Evolutionary conservation across 192 early-diverging fungal species (phyloP).

Genomic region (Backusella liffmaniae): DNA sequence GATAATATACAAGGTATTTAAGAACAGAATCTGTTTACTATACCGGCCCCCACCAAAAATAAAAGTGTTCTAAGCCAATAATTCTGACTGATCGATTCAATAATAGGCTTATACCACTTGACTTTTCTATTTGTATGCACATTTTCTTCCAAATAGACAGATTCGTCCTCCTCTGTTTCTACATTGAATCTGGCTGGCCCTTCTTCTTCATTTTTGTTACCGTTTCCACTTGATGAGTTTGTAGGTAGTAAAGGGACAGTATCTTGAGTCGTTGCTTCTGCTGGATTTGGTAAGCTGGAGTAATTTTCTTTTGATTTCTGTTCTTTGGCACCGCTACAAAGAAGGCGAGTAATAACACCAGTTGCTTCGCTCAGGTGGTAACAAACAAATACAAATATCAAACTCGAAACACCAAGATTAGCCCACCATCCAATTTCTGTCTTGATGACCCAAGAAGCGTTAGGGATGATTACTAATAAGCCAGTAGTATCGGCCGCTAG

Average conservation of each 20-base stretch:
- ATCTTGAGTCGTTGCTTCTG: conserved; percentile 10
- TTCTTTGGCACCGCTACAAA: conserved; percentile 18
- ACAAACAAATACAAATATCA: conserved; percentile 53
- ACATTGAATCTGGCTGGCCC: background rate
- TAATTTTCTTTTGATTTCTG: conserved; percentile 10
- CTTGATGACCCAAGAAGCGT: conserved; percentile 38
- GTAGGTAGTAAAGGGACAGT: conserved; percentile 20
- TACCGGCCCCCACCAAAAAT: background rate
- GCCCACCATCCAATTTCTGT: conserved; percentile 43
- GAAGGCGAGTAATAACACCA: conserved; percentile 26
- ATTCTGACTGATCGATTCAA: background rate
- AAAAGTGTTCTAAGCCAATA: background rate
- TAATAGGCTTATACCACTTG: background rate
- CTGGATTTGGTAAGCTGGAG: background rate
- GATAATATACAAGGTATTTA: conserved; percentile 9
- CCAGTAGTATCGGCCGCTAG: conserved; percentile 74
- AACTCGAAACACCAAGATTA: conserved; percentile 45
- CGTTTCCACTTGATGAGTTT: background rate
- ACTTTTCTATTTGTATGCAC: conserved; percentile 8
- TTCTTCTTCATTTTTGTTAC: background rate
- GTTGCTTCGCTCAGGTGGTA: conserved; percentile 48
- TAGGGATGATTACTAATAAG: conserved; percentile 55
- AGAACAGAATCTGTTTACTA: conserved; percentile 5
- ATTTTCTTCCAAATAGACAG: conserved; percentile 4
- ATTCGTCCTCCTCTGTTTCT: background rate